These are phyloP conservation scores for Boletus speciosus DNA, from an alignment of 768 basidiomycete species.

Conservation along the genomic window DNA sequence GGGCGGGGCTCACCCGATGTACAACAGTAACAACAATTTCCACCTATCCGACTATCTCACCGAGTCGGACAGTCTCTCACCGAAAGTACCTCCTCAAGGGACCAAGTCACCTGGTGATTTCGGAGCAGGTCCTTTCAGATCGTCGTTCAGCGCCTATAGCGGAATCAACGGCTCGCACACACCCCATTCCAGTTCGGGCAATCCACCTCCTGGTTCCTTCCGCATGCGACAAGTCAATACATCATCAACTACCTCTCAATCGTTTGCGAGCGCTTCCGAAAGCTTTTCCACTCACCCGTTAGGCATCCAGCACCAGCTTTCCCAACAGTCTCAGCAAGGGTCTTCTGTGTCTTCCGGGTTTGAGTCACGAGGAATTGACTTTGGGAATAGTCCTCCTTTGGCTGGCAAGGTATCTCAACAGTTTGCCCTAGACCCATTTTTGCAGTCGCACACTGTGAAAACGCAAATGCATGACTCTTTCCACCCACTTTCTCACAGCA, in stretches of 20 bases:
- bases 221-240: slow-evolving; percentile 36
- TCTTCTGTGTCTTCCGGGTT: slow-evolving; percentile 22
- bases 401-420: slow-evolving; percentile 28
- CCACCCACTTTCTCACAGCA: slow-evolving; percentile 31
- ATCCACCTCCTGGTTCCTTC: slow-evolving; percentile 31
- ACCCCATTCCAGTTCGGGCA: slow-evolving; percentile 25
- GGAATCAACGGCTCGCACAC: slow-evolving; percentile 24
- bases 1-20: slow-evolving; percentile 36
- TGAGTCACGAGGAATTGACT: slow-evolving; percentile 34
- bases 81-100: slow-evolving; percentile 31
- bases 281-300: slow-evolving; percentile 26
- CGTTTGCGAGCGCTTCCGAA: slow-evolving; percentile 25
- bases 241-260: slow-evolving; percentile 26
- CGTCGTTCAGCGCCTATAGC: slow-evolving; percentile 34
- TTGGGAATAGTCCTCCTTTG: slow-evolving; percentile 26
- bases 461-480: slow-evolving; percentile 34
- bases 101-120: slow-evolving; percentile 34
- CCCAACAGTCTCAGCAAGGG: slow-evolving; percentile 34
- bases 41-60: slow-evolving; percentile 34
- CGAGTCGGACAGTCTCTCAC: slow-evolving; percentile 31
- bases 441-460: slow-evolving; percentile 29
- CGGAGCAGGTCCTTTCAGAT: slow-evolving; percentile 34
- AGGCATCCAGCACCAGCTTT: slow-evolving; percentile 32
- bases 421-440: slow-evolving; percentile 33
- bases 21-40: slow-evolving; percentile 37